Conservation (phyloP, 805 yeast species). For the Teunomyces barrocoloradensis region DNA sequence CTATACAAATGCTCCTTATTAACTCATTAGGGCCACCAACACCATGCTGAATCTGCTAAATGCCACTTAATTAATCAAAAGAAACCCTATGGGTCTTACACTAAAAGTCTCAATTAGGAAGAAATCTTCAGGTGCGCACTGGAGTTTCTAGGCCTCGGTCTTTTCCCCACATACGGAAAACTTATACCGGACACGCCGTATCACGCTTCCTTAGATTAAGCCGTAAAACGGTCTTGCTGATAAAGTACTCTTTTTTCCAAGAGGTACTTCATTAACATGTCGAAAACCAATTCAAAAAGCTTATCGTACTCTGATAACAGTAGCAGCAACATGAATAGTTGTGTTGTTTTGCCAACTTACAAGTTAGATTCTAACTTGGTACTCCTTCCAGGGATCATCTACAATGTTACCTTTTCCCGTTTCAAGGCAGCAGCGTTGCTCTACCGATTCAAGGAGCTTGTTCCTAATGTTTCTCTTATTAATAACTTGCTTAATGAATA, state of each 20-base stretch:
- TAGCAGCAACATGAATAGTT: slow-evolving; percentile 5
- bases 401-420: slow-evolving; percentile 52
- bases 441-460: slow-evolving; percentile 35
- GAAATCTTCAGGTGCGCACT: slow-evolving; percentile 1
- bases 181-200: background rate
- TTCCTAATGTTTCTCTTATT: slow-evolving; percentile 25
- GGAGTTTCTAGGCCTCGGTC: slow-evolving; percentile 1
- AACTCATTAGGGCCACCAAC: too few relatives aligned
- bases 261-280: background rate
- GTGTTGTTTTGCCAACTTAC: slow-evolving; percentile 38
- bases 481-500: slow-evolving; percentile 34
- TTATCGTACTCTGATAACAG: background rate
- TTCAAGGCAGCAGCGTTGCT: slow-evolving; percentile 48
- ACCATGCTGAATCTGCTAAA: too few relatives aligned
- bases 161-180: background rate
- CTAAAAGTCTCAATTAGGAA: background rate
- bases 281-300: background rate
- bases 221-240: background rate
- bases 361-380: slow-evolving; percentile 44
- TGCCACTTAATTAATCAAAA: background rate
- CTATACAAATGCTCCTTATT: too few relatives aligned
- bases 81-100: too few relatives aligned
- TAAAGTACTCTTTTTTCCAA: background rate
- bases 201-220: slow-evolving; percentile 2
- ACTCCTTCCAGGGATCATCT: slow-evolving; percentile 60